Evolutionary conservation across 805 yeast species (phyloP).

Genomic region (Yarrowia yakushimensis): DNA sequence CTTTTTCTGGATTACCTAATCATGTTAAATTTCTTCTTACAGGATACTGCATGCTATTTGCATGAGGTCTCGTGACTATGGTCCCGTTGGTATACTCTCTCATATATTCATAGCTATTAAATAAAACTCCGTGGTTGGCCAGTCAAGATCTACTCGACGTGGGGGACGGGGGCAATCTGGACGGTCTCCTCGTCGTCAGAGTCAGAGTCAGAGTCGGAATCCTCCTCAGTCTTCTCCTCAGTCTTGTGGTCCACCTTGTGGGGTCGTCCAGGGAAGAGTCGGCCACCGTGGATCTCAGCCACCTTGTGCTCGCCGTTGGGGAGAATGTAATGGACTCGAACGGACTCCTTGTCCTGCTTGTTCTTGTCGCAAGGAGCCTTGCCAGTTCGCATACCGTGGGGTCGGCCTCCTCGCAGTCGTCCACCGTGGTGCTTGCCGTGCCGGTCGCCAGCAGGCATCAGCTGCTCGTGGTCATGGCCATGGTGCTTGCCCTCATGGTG

Average conservation of each 20-base stretch:
- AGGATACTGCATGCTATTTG: no score
- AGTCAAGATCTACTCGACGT: background rate
- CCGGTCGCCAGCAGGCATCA: conserved; percentile 1
- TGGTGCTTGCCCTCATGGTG: background rate
- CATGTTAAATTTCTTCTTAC: no score
- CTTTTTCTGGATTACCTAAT: no score
- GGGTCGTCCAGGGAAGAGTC: conserved; percentile 8
- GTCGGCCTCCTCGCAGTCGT: conserved; percentile 12
- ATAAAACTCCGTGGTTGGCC: background rate
- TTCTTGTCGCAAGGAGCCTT: conserved; percentile 12
- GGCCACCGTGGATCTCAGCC: conserved; percentile 20
- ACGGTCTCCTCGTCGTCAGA: background rate
- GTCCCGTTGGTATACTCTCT: background rate
- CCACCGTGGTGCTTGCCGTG: conserved; percentile 6
- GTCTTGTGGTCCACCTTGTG: background rate
- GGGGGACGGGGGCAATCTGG: conserved; percentile 6
- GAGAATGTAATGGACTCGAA: conserved; percentile 18
- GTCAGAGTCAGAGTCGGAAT: background rate
- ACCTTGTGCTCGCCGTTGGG: conserved; percentile 21
- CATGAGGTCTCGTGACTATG: no score
- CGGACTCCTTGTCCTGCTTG: background rate
- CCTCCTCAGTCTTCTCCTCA: background rate
- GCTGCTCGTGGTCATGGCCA: background rate
- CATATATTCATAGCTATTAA: background rate
- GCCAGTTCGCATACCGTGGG: conserved; percentile 13